Evolutionary conservation across 805 yeast genomes (phyloP).

Genomic region (Yarrowia sp.): DNA sequence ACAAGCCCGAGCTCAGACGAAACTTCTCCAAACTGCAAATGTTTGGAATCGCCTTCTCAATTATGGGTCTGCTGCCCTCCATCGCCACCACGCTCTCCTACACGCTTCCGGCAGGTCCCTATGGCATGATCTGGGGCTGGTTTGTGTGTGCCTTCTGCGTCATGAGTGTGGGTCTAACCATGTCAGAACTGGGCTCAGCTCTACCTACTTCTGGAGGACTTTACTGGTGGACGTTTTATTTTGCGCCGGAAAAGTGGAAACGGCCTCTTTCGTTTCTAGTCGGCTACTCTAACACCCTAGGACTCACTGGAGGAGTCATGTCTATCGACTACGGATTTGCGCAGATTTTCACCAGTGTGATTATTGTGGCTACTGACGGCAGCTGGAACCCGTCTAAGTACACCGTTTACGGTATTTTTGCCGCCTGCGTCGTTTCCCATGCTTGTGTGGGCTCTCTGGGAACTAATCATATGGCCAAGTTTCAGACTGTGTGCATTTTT

Average conservation of each 20-base stretch:
- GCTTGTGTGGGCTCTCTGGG: conserved; percentile 53
- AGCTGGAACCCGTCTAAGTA: conserved; percentile 52
- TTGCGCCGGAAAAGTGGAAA: conserved; percentile 54
- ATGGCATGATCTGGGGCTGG: conserved; percentile 73
- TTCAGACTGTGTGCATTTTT: conserved; percentile 57
- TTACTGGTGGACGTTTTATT: conserved; percentile 64
- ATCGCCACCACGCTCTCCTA: conserved; percentile 53
- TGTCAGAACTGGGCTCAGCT: conserved; percentile 65
- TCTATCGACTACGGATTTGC: conserved; percentile 70
- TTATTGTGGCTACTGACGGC: conserved; percentile 48
- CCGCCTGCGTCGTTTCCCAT: conserved; percentile 55
- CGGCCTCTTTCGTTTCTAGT: conserved; percentile 56
- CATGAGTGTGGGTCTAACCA: conserved; percentile 54
- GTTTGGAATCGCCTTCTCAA: conserved; percentile 69
- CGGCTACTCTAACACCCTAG: conserved; percentile 66
- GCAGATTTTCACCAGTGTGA: conserved; percentile 46
- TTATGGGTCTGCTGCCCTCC: conserved; percentile 63
- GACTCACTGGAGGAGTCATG: conserved; percentile 62
- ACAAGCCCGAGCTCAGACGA: conserved; percentile 64
- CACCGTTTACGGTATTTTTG: conserved; percentile 61
- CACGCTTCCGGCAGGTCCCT: conserved; percentile 63
- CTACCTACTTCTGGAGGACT: conserved; percentile 76
- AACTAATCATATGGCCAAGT: conserved; percentile 52
- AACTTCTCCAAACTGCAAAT: conserved; percentile 59
- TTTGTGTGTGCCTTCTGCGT: conserved; percentile 54